These are phyloP conservation scores for Massarina eburnea DNA, from an alignment of 2,329 filamentous ascomycete species.

Conservation along the genomic window DNA sequence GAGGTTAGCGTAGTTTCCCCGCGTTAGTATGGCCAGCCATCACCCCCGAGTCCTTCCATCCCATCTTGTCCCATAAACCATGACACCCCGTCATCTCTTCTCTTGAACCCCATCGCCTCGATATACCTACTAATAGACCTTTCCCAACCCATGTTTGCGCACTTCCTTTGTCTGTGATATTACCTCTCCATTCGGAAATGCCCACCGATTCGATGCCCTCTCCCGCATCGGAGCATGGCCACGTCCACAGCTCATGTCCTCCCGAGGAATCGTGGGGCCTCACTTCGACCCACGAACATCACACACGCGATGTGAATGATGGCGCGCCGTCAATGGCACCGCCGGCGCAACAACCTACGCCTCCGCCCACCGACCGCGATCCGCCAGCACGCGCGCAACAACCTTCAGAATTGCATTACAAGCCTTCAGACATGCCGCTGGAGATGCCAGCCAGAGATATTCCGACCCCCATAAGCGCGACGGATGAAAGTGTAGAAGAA, in stretches of 20 bases:
- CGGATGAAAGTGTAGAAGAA: slow-evolving; percentile 38
- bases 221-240: slow-evolving; percentile 45
- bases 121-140: slow-evolving; percentile 2
- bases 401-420: slow-evolving; percentile 26
- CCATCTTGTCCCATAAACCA: slow-evolving; percentile 8
- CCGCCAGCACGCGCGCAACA: slow-evolving; percentile 18
- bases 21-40: slow-evolving; percentile 15
- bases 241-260: slow-evolving; percentile 53
- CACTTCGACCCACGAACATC: slow-evolving; percentile 29
- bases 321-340: slow-evolving; percentile 15
- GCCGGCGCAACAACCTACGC: slow-evolving; percentile 38
- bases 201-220: slow-evolving; percentile 49
- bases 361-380: slow-evolving; percentile 34
- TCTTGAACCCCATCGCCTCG: slow-evolving; percentile 8
- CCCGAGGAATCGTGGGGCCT: slow-evolving; percentile 45
- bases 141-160: slow-evolving; percentile 15
- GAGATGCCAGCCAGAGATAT: slow-evolving; percentile 40
- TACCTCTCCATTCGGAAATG: slow-evolving; percentile 46
- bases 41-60: slow-evolving; percentile 12
- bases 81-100: slow-evolving; percentile 17
- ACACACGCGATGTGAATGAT: slow-evolving; percentile 15
- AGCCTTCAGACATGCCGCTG: slow-evolving; percentile 34
- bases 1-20: slow-evolving; percentile 30
- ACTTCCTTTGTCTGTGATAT: slow-evolving; percentile 23
- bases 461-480: slow-evolving; percentile 41